These are phyloP conservation scores for Polytrichum formosum DNA, from an alignment of 225 moss, liverwort and hornwort genomes.

Conservation along the genomic window DNA sequence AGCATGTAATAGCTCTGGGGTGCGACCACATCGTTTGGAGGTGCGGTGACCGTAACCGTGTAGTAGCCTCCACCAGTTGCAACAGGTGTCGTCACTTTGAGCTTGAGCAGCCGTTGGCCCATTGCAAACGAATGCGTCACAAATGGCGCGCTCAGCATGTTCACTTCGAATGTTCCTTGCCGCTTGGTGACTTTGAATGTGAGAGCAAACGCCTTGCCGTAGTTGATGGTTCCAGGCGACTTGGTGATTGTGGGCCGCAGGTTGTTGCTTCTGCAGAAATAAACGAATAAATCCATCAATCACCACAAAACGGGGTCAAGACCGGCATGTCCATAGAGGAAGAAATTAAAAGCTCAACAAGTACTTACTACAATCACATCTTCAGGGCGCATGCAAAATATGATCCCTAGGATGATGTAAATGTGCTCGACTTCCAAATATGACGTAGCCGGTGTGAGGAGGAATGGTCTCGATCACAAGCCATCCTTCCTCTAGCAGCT, in stretches of 20 bases:
- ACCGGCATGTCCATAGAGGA: not conserved
- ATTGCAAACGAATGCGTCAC: conserved; percentile 78
- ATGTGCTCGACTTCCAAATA: not conserved
- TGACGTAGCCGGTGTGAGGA: no score
- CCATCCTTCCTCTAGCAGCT: no score
- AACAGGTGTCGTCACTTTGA: conserved; percentile 40
- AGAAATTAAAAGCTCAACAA: not conserved
- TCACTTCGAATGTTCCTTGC: conserved; percentile 32
- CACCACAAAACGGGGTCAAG: no score
- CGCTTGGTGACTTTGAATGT: conserved; percentile 19
- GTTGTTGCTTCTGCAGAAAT: conserved; percentile 20
- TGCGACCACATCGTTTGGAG: conserved; percentile 46
- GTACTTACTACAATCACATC: no score
- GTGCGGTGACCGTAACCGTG: conserved; percentile 52
- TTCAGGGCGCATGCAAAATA: not conserved
- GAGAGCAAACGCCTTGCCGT: conserved; percentile 29
- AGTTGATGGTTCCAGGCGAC: conserved; percentile 24
- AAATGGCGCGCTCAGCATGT: conserved; percentile 64
- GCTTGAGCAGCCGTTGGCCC: conserved; percentile 66
- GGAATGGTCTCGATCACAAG: no score
- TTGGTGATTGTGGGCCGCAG: conserved; percentile 36
- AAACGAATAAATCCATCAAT: not conserved
- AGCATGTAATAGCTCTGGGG: conserved; percentile 89
- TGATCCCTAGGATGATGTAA: not conserved
- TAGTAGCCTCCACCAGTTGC: conserved; percentile 16